Evolutionary conservation across 2,329 filamentous ascomycete species (phyloP).

Genomic region (Colletotrichum sidae): DNA sequence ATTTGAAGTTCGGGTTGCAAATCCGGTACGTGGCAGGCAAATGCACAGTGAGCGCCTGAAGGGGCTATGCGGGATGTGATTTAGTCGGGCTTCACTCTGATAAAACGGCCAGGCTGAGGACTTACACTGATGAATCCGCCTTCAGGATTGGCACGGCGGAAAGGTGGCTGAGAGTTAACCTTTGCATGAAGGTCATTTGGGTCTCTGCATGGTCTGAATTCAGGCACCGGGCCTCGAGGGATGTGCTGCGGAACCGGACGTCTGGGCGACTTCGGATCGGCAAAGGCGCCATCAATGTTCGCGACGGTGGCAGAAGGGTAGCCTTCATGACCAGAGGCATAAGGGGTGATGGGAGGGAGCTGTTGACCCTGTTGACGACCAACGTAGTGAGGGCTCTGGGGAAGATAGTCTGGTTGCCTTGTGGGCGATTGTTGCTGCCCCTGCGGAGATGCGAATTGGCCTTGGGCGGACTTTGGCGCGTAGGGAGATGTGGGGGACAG

Average conservation of each 20-base stretch:
- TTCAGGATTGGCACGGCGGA: slow-evolving; percentile 93
- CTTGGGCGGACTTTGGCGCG: slow-evolving; percentile 69
- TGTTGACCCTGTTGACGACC: slow-evolving; percentile 68
- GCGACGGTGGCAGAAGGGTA: slow-evolving; percentile 80
- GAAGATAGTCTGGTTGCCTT: slow-evolving; percentile 71
- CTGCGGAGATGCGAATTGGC: slow-evolving; percentile 64
- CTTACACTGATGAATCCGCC: slow-evolving; percentile 97
- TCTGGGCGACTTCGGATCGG: slow-evolving; percentile 66
- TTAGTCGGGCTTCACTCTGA: slow-evolving; percentile 40
- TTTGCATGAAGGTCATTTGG: slow-evolving; percentile 82
- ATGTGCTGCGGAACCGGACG: slow-evolving; percentile 62
- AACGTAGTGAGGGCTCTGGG: slow-evolving; percentile 69
- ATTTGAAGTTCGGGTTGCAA: slow-evolving; percentile 98
- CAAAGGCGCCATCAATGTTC: slow-evolving; percentile 75
- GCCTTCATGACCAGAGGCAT: slow-evolving; percentile 74
- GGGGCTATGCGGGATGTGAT: slow-evolving; percentile 68
- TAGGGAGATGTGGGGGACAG: slow-evolving; percentile 86
- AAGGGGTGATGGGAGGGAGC: slow-evolving; percentile 79
- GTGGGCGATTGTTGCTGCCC: slow-evolving; percentile 82
- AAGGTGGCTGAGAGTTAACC: slow-evolving; percentile 88
- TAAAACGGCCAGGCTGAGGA: neutral
- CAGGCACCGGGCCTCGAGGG: slow-evolving; percentile 79
- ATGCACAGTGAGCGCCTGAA: slow-evolving; percentile 94
- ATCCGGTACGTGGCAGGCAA: slow-evolving; percentile 96
- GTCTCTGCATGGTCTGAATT: slow-evolving; percentile 83